Evolutionary conservation across 331 rosid genomes (phyloP), one percentile per base, ranked within the genome.

Genomic region (Pyracantha coccinea): DNA sequence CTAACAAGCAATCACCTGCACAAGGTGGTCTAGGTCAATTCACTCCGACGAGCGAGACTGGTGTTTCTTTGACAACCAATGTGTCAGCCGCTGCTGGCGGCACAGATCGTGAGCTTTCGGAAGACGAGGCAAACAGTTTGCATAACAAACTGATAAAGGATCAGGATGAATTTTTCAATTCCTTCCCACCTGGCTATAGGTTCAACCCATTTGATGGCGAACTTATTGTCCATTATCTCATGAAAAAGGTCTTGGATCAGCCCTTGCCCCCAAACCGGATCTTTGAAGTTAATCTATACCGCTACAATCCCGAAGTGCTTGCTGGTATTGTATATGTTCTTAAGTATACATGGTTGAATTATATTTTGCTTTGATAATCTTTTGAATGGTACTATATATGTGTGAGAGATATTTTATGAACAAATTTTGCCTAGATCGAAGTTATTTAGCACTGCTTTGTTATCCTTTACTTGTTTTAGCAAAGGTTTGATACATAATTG

Each of bases 261-360:
- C 68, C 58, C 2, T 59, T 72, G 58, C 76, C 76, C 5, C 68
- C 68, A 19, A 72, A 72, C 38, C 64, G 63, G 58, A 72, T 72
- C 44, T 58, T 38, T 29, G 68, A 72, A 11, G 76, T 72, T 72
- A 72, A 72, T 12, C 76, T 72, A 50, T 72, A 72, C 68, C 58
- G 68, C 10, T 19, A 72, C 76, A 72, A 72, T 38, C 76, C 76
- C 0, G 76, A 72, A 20, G 27, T n/a, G 4, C 76, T 72, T 58
- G 68, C 76, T 16, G 68, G 76, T 72, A 72, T 11, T 59, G 27
- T 12, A 60, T 13, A 60, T 14, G n/a, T 24, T 60, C 19, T 1
- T 7, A 25, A 60, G 5, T 57, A 57, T 9, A 50, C 16, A 6
- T 50, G n/a, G 20, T 50, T 50, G 20, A 50, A 50, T 50, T 50